These are phyloP conservation scores for Ceratocystis ficicola DNA, from an alignment of 2,329 filamentous ascomycete genomes.

Conservation along the genomic window DNA sequence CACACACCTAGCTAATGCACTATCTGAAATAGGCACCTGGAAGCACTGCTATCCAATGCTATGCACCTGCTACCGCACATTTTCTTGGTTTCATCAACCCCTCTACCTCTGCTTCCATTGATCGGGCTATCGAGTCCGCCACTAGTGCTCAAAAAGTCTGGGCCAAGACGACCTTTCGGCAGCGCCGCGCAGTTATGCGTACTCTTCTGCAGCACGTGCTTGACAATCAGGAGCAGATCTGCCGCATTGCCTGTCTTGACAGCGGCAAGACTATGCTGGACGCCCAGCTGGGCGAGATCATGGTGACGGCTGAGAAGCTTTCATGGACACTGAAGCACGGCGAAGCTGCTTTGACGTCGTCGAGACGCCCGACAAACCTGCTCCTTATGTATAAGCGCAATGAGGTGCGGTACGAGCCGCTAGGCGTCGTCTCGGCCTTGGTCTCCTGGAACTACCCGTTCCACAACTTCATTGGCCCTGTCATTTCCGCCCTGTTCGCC, in stretches of 20 bases:
- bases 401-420: constrained; percentile 76
- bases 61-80: constrained; percentile 78
- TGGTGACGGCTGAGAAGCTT: constrained; percentile 87
- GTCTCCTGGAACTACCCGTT: constrained; percentile 98
- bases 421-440: constrained; percentile 83
- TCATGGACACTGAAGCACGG: constrained; percentile 89
- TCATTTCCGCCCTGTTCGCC: constrained; percentile 81
- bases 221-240: constrained; percentile 80
- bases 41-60: constrained; percentile 64
- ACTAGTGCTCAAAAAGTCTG: constrained; percentile 63
- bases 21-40: constrained; percentile 39
- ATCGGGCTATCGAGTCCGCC: constrained; percentile 63
- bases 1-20: neutral
- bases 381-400: constrained; percentile 95
- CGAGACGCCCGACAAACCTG: constrained; percentile 69
- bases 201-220: constrained; percentile 73
- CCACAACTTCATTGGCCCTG: constrained; percentile 84
- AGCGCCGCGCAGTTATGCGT: constrained; percentile 66
- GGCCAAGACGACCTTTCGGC: constrained; percentile 62
- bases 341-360: constrained; percentile 62
- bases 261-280: constrained; percentile 95
- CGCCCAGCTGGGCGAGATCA: constrained; percentile 83
- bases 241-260: constrained; percentile 73
- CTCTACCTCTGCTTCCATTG: constrained; percentile 62
- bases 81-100: constrained; percentile 70